phyloP scores from a whole-genome alignment of 75 land plant genomes.

The Azolla pinnata region DNA sequence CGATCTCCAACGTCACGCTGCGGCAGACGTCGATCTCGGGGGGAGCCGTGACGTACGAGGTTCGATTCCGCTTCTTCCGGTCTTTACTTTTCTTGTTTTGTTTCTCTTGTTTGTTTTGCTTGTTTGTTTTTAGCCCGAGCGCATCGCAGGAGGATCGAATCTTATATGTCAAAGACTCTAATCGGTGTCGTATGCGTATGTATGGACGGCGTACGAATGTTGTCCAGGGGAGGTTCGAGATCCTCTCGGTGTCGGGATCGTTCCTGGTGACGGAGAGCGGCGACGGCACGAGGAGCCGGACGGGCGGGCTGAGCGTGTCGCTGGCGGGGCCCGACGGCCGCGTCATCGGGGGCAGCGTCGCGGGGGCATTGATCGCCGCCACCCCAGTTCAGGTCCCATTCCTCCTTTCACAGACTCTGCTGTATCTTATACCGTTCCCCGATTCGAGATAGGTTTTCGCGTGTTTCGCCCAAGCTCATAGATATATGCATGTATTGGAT shows the following conservation, averaged over 20 bases:
- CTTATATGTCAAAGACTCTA: neutral
- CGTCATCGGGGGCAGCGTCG: conserved; percentile 89
- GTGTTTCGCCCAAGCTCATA: too few species aligned
- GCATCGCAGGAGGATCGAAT: too few species aligned
- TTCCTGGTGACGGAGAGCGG: conserved; percentile 63
- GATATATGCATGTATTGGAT: too few species aligned
- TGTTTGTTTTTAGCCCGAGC: too few species aligned
- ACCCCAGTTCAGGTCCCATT: conserved; percentile 94
- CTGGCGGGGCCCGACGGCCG: conserved; percentile 84
- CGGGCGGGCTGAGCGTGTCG: conserved; percentile 79
- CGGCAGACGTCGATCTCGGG: conserved; percentile 52
- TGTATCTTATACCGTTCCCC: too few species aligned
- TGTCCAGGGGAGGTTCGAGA: conserved; percentile 86
- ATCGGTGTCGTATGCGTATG: neutral
- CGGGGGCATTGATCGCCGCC: conserved; percentile 79
- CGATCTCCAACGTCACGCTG: conserved; percentile 50
- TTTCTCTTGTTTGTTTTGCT: neutral
- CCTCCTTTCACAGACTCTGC: neutral
- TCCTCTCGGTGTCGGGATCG: conserved; percentile 86
- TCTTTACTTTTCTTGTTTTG: neutral
- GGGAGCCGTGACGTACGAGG: conserved; percentile 61
- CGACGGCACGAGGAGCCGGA: conserved; percentile 62
- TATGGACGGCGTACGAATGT: neutral
- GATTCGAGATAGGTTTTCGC: too few species aligned
- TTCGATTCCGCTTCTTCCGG: conserved; percentile 8